A percentile compares a stretch with the other conserved stretches of the same genome.
Evolutionary conservation across 192 early-diverging fungal genomes (phyloP).

Genomic region (Pilaira anomala): DNA sequence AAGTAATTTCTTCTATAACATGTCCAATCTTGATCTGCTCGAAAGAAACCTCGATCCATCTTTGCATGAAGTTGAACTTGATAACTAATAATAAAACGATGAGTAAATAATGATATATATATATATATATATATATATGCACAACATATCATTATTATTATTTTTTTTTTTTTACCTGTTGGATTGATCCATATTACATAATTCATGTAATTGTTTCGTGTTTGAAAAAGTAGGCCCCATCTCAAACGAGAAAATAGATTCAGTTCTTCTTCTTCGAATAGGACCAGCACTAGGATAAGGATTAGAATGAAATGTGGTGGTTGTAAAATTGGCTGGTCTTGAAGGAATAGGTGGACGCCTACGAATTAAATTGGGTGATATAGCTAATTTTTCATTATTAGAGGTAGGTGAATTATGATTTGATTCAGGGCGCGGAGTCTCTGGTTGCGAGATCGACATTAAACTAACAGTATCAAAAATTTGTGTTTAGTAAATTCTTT

Average conservation of each 20-base stretch:
- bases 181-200: conserved; percentile 62
- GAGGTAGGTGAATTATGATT: conserved; percentile 3
- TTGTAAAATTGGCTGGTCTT: conserved; percentile 20
- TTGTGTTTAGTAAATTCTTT: not conserved
- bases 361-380: conserved; percentile 13
- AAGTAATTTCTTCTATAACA: conserved; percentile 87
- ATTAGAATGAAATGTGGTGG: conserved; percentile 23
- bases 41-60: conserved; percentile 78
- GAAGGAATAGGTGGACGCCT: conserved; percentile 13
- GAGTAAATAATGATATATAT: not conserved
- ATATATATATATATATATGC: not conserved
- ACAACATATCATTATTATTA: too few species aligned
- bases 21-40: conserved; percentile 71
- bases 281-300: conserved; percentile 24
- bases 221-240: conserved; percentile 67
- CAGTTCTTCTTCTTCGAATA: conserved; percentile 40
- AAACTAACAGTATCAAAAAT: conserved; percentile 4
- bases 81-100: conserved; percentile 40
- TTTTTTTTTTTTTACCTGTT: conserved; percentile 44
- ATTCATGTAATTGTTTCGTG: conserved; percentile 60
- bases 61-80: conserved; percentile 59
- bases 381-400: not conserved
- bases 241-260: conserved; percentile 43
- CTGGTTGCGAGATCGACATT: conserved; percentile 27
- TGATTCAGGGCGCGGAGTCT: conserved; percentile 31